Evolutionary conservation across 441 rosid genomes (phyloP).

Genomic region (Erysimum cheiri): DNA sequence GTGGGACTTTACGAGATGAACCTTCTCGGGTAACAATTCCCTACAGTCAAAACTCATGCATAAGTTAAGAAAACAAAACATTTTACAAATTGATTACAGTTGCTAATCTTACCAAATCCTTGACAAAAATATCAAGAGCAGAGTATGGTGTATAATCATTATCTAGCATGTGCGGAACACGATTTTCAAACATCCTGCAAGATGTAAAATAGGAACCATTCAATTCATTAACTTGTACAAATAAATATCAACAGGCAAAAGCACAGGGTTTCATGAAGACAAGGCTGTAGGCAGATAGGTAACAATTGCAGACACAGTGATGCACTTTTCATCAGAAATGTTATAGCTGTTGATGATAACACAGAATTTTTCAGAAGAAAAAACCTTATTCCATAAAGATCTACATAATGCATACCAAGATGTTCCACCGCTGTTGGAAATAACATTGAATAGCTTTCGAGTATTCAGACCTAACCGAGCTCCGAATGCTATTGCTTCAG

Average conservation of each 20-base stretch:
- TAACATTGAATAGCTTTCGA: conserved; percentile 71
- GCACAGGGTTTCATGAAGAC: neutral
- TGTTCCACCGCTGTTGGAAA: conserved; percentile 71
- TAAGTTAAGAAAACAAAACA: conserved; percentile 16
- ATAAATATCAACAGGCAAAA: conserved; percentile 6
- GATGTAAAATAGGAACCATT: conserved; percentile 37
- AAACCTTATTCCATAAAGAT: conserved; percentile 11
- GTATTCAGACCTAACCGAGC: conserved; percentile 93
- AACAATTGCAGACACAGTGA: conserved; percentile 20
- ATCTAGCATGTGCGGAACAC: conserved; percentile 97
- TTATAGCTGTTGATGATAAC: conserved; percentile 13
- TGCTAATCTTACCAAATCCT: conserved; percentile 83
- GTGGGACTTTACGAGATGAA: conserved; percentile 80
- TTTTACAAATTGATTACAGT: conserved; percentile 22
- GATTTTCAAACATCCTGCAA: conserved; percentile 98
- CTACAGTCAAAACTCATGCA: conserved; percentile 48
- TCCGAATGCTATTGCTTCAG: conserved; percentile 98
- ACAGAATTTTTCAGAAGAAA: conserved; percentile 14
- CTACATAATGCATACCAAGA: conserved; percentile 72
- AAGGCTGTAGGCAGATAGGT: conserved; percentile 4
- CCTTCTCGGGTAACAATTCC: conserved; percentile 90
- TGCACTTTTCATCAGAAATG: conserved; percentile 34
- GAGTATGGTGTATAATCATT: conserved; percentile 94
- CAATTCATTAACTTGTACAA: conserved; percentile 13
- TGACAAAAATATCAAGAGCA: conserved; percentile 97